These are phyloP conservation scores for Coemansia sp. DNA, from an alignment of 192 early-diverging fungal species.

Conservation along the genomic window DNA sequence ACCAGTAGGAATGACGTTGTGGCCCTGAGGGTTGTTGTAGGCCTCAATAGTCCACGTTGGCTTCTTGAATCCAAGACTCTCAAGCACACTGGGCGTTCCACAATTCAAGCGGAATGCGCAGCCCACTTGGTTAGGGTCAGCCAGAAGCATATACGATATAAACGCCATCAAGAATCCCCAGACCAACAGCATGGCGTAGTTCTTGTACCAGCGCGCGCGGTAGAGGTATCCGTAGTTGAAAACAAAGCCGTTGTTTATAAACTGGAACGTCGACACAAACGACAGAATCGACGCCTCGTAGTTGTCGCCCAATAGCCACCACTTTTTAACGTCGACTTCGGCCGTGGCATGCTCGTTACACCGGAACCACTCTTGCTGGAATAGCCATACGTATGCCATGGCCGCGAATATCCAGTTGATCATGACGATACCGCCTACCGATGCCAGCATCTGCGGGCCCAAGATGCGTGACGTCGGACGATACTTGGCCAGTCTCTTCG, in stretches of 20 bases:
- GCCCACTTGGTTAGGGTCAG: conserved; percentile 61
- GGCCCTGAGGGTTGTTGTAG: conserved; percentile 63
- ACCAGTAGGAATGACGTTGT: conserved; percentile 57
- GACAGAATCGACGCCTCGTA: conserved; percentile 67
- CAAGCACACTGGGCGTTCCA: conserved; percentile 43
- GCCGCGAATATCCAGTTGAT: conserved; percentile 73
- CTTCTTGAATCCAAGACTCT: conserved; percentile 20
- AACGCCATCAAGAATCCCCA: conserved; percentile 60
- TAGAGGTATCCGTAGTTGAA: conserved; percentile 71
- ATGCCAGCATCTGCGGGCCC: conserved; percentile 69
- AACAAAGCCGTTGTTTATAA: conserved; percentile 68
- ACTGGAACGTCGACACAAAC: conserved; percentile 68
- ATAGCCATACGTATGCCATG: conserved; percentile 58
- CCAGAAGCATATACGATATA: conserved; percentile 61
- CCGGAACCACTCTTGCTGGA: conserved; percentile 63
- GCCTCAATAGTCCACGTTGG: conserved; percentile 42
- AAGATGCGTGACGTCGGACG: conserved; percentile 74
- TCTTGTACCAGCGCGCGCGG: conserved; percentile 64
- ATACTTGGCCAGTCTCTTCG: conserved; percentile 53
- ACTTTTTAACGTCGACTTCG: conserved; percentile 64
- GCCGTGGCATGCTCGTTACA: conserved; percentile 72
- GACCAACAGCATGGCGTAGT: conserved; percentile 61
- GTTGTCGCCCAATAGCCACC: conserved; percentile 80
- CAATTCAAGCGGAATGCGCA: conserved; percentile 75
- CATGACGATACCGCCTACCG: conserved; percentile 62